Percentiles rank a stretch among this genome's conserved stretches.
These are phyloP conservation scores for Haematococcus sp. DNA, from an alignment of 139 green algal genomes.

Conservation along the genomic window DNA sequence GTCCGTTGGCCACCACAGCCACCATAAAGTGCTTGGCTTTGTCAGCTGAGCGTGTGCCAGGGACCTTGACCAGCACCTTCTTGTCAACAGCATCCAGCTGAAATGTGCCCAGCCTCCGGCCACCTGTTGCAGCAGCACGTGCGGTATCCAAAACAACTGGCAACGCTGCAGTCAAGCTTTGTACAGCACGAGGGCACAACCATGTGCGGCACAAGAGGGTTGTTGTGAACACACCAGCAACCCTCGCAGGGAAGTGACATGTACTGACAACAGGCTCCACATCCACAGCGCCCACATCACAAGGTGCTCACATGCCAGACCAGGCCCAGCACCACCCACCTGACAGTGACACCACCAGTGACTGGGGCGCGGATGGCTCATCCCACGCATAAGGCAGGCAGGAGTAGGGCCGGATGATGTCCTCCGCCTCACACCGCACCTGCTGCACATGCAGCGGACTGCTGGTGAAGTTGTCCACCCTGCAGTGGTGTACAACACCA, in stretches of 20 bases:
- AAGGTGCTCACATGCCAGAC: not conserved
- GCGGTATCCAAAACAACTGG: no score
- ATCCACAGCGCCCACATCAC: no score
- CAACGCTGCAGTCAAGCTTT: no score
- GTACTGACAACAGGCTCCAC: no score
- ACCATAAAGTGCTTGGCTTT: not conserved
- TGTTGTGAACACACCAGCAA: no score
- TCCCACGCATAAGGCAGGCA: slow-evolving; percentile 84
- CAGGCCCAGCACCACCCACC: slow-evolving; percentile 17
- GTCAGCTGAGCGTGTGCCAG: not conserved
- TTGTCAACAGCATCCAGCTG: not conserved
- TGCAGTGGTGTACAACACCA: not conserved
- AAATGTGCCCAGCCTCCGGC: not conserved
- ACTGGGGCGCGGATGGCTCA: slow-evolving; percentile 55
- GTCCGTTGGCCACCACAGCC: not conserved
- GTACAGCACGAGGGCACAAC: no score
- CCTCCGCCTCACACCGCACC: slow-evolving; percentile 47
- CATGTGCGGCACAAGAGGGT: no score
- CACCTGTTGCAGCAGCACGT: no score
- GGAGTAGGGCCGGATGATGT: slow-evolving; percentile 80
- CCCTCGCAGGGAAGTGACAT: no score
- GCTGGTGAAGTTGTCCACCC: slow-evolving; percentile 9
- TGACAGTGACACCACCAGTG: slow-evolving; percentile 64
- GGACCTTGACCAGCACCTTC: not conserved
- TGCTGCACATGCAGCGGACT: slow-evolving; percentile 21